Base-by-base conservation (phyloP, 768 basidiomycete species). In the Termitomyces sp. region DNA sequence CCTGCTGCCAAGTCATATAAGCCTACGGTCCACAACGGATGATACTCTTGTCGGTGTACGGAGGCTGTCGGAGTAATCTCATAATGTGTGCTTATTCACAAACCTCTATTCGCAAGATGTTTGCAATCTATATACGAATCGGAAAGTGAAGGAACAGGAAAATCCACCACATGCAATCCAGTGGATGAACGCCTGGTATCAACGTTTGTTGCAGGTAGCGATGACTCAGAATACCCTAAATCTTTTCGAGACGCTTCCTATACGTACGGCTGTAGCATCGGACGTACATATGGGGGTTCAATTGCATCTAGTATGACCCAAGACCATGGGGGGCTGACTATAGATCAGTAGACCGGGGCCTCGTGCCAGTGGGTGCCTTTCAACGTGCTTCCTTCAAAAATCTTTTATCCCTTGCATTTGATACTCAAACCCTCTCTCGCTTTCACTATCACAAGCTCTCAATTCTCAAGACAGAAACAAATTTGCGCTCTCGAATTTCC, bases 321-420 rank as follows among this genome's bases (percentile, higher is more conserved):
- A 30, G 45, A 32, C 12, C 12, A 45, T 45, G 7, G 45, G 19
- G 28, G 46, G 32, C 19, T 46, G 30, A 46, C 45, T 8, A 12
- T 40, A 22, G 12, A 26, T 49, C 26, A 12, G 7, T 54, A 2
- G 15, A 3, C 14, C 12, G 30, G 32, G 43, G 17, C 19, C 47
- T 48, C 30, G 24, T 37, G n/a, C n/a, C n/a, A n/a, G n/a, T n/a
- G 34, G 21, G 45, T 46, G 28, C 51, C 51, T 53, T 47, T 34
- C 55, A 51, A 42, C 53, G 53, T 5, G 22, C 35, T 58, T 53
- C 34, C 30, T 57, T 24, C 24, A 12, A 34, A 34, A 12, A 32
- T 34, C 19, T 15, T 8, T 47, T 21, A 15, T 21, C n/a, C 38
- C 12, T 22, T 21, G 21, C 12, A 22, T 43, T 15, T 14, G 15